Evolutionary conservation across 306 rosid species (phyloP), one percentile per base, ranked within the genome.

Genomic region (Carpinus viminea): DNA sequence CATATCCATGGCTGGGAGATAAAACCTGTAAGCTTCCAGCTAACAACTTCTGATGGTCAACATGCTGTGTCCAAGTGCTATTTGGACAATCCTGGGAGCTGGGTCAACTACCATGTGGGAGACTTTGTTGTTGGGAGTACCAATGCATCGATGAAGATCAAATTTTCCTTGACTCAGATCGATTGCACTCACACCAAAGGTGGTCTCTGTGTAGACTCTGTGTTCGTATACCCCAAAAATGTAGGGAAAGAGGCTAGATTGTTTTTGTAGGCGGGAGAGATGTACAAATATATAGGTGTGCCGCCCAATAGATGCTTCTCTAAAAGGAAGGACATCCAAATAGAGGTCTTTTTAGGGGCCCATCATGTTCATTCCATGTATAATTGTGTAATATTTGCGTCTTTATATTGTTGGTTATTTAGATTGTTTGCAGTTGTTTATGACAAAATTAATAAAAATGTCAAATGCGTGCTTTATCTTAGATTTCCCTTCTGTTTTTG

Each of bases 181-280:
- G 98, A 94, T 70, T 94, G 98, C 68, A 94, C 98, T 0, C 98
- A 94, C 86, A 90, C 88, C 60, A 94, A 94, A 89, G 98, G 98
- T 15, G 98, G 98, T 21, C 82, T 94, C 56, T 92, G 93, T 85
- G 88, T 94, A 24, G 97, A 94, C 80, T 89, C 94, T 77, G 91
- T 92, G 26, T 80, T 90, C 45, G 87, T 94, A 76, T 77, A 73
- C 68, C 90, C 83, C 24, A 70, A 81, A 65, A 69, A 82, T 57
- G 82, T 79, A 52, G 77, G 74, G 55, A 74, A 81, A 80, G 76
- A 76, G 51, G 52, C 70, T 85, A 77, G 80, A 73, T 64, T 72
- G 47, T 24, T 82, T 85, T 80, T 74, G 79, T 82, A 61, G 70
- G 74, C 70, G 59, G 86, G 73, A 79, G 46, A 77, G 78, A 48